These are phyloP conservation scores for Diplosphaera chodatii DNA, from an alignment of 139 green algal species.

Conservation along the genomic window DNA sequence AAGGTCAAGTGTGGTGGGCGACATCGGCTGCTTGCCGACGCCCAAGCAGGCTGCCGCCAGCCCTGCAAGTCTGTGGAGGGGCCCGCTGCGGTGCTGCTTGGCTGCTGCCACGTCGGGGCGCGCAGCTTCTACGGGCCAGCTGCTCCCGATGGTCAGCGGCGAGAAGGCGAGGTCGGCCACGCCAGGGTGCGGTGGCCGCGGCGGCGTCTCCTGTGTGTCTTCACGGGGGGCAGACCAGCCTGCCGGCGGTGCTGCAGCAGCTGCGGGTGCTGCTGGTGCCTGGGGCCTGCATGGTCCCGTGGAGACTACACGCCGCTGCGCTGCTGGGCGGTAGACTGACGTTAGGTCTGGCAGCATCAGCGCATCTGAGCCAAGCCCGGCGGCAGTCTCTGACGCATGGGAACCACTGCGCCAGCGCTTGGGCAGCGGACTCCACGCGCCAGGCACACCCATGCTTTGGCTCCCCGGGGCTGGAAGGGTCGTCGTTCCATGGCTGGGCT, in stretches of 20 bases:
- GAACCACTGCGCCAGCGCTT: not conserved
- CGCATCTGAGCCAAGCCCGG: not conserved
- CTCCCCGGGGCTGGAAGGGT: too few species aligned
- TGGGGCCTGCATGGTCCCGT: too few species aligned
- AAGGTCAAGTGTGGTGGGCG: not conserved
- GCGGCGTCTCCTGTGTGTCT: not conserved
- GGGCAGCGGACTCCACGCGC: not conserved
- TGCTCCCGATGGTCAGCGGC: not conserved
- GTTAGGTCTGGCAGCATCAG: not conserved
- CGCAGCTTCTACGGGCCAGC: too few species aligned
- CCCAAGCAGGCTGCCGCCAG: not conserved
- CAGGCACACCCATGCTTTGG: not conserved
- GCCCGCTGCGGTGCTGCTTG: not conserved
- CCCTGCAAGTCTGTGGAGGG: not conserved
- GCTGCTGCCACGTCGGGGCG: too few species aligned
- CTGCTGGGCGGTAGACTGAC: not conserved
- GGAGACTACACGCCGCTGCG: too few species aligned
- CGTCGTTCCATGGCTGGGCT: too few species aligned
- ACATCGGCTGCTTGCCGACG: not conserved
- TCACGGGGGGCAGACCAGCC: not conserved
- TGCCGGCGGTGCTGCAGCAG: not conserved
- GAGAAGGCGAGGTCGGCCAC: not conserved
- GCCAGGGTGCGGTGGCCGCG: not conserved
- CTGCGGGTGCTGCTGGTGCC: not conserved
- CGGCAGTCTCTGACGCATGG: not conserved